Conservation (phyloP, 139 green algal genomes). For the Haematococcus lacustris region DNA sequence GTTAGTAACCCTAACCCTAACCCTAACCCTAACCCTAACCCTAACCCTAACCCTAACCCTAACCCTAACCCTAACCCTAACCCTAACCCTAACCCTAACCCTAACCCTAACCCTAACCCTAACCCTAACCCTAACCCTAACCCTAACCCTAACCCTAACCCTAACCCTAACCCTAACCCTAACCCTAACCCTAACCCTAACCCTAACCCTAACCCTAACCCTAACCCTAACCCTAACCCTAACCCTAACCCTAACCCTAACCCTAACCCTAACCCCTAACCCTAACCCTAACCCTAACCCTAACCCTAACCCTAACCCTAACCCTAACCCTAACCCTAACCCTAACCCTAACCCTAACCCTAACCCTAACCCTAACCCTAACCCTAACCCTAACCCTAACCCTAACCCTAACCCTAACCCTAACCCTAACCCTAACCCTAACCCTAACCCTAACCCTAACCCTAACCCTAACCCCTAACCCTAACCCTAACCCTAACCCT, state of each 20-base stretch:
- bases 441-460: background rate
- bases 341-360: slow-evolving; percentile 1
- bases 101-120: slow-evolving; percentile 1
- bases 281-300: background rate
- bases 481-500: background rate
- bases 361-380: slow-evolving; percentile 2
- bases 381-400: slow-evolving; percentile 1
- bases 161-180: slow-evolving; percentile 2
- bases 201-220: slow-evolving; percentile 1
- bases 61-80: slow-evolving; percentile 2
- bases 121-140: slow-evolving; percentile 2
- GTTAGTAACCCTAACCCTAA: background rate
- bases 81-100: slow-evolving; percentile 1
- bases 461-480: too few relatives aligned
- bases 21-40: background rate
- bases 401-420: background rate
- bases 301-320: slow-evolving; percentile 2
- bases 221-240: background rate
- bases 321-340: slow-evolving; percentile 1
- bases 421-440: slow-evolving; percentile 2
- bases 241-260: background rate
- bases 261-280: too few relatives aligned
- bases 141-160: slow-evolving; percentile 1
- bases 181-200: slow-evolving; percentile 2
- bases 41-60: slow-evolving; percentile 1